Conservation (phyloP, 2,329 filamentous ascomycete genomes). For the Claviceps africana region DNA sequence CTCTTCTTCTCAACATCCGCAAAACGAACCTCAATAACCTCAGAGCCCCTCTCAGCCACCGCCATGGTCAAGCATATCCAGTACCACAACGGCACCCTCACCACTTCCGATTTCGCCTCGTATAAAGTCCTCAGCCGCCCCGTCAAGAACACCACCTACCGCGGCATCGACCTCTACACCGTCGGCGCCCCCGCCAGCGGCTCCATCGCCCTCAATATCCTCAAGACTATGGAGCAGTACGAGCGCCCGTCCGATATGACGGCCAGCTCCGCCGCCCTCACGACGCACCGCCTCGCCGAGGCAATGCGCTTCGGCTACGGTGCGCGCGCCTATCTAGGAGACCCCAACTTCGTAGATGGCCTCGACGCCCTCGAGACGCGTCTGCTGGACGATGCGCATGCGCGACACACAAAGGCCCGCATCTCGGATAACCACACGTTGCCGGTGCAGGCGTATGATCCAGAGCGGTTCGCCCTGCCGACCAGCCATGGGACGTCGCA, state of each 20-base stretch:
- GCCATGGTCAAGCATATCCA: conserved; percentile 58
- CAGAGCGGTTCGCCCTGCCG: conserved; percentile 48
- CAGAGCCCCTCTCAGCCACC: conserved; percentile 37
- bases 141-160: conserved; percentile 51
- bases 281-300: conserved; percentile 72
- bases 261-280: conserved; percentile 35
- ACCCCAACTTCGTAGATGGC: conserved; percentile 58
- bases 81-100: conserved; percentile 68
- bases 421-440: conserved; percentile 63
- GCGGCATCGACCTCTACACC: conserved; percentile 55
- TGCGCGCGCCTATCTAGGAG: conserved; percentile 62
- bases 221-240: conserved; percentile 77
- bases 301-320: conserved; percentile 84
- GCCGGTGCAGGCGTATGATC: conserved; percentile 61
- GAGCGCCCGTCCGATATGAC: conserved; percentile 41
- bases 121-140: conserved; percentile 56
- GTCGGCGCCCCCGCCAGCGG: conserved; percentile 68
- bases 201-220: conserved; percentile 55
- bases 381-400: conserved; percentile 51
- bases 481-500: conserved; percentile 64
- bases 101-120: conserved; percentile 57
- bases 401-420: conserved; percentile 43
- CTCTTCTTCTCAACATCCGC: not conserved
- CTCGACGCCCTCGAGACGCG: conserved; percentile 48
- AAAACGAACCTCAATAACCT: conserved; percentile 4